These are phyloP conservation scores for Athelia sp. DNA, from an alignment of 1,284 basidiomycete species.

Conservation along the genomic window DNA sequence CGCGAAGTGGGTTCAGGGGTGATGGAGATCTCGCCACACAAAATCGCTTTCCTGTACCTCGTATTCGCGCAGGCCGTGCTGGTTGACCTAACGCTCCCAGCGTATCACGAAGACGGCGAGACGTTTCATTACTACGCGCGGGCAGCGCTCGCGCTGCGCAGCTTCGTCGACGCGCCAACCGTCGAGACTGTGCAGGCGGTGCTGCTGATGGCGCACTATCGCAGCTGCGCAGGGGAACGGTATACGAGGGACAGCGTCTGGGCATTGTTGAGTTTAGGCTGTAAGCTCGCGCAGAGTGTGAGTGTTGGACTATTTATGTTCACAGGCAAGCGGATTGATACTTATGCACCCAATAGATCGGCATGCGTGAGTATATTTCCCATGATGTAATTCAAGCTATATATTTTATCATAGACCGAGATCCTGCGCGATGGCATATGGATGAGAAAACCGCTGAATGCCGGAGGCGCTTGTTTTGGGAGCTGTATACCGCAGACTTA, in stretches of 20 bases:
- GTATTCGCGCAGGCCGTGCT: constrained; percentile 49
- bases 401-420: too few species aligned
- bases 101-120: constrained; percentile 47
- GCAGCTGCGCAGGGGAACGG: constrained; percentile 38
- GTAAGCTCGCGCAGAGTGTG: constrained; percentile 45
- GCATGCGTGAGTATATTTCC: too few species aligned
- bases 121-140: constrained; percentile 46
- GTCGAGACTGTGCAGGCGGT: constrained; percentile 48
- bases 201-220: constrained; percentile 49
- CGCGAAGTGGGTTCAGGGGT: neutral
- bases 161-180: constrained; percentile 42
- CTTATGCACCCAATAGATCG: too few species aligned
- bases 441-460: too few species aligned
- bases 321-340: too few species aligned
- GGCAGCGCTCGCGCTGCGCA: constrained; percentile 24
- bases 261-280: constrained; percentile 43
- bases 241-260: constrained; percentile 46
- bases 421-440: too few species aligned
- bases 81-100: constrained; percentile 41
- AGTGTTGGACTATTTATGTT: too few species aligned
- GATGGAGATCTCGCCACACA: constrained; percentile 28
- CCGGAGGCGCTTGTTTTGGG: too few species aligned
- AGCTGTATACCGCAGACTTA: too few species aligned
- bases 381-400: too few species aligned
- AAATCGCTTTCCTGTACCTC: constrained; percentile 44